These are phyloP conservation scores for Hirsutella minnesotensis DNA, from an alignment of 2,329 filamentous ascomycete species.

Conservation along the genomic window DNA sequence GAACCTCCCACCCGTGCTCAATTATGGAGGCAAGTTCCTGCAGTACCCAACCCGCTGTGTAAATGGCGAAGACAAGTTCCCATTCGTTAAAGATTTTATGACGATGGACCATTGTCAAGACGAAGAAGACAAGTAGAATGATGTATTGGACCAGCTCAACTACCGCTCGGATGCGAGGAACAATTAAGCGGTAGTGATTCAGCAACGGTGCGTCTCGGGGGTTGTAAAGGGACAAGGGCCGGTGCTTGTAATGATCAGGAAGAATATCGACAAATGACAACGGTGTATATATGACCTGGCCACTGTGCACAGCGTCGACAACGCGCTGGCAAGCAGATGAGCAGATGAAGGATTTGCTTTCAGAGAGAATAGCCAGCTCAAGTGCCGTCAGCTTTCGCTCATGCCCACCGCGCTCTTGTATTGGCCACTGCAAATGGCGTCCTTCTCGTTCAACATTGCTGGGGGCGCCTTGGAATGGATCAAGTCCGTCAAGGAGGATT, in stretches of 20 bases:
- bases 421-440: slow-evolving; percentile 25
- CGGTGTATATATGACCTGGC: slow-evolving; percentile 58
- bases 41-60: slow-evolving; percentile 54
- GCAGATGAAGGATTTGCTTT: slow-evolving; percentile 56
- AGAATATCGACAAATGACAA: slow-evolving; percentile 61
- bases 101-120: slow-evolving; percentile 50
- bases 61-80: slow-evolving; percentile 51
- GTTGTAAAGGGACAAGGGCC: slow-evolving; percentile 58
- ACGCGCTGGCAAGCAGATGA: slow-evolving; percentile 57
- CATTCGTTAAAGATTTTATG: slow-evolving; percentile 33
- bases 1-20: slow-evolving; percentile 55
- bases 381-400: slow-evolving; percentile 53
- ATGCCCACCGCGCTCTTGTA: slow-evolving; percentile 24
- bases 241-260: slow-evolving; percentile 61
- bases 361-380: slow-evolving; percentile 60
- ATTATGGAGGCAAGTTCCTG: slow-evolving; percentile 54
- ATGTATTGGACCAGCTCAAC: slow-evolving; percentile 56
- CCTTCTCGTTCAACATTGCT: slow-evolving; percentile 40
- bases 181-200: slow-evolving; percentile 62
- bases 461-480: slow-evolving; percentile 60
- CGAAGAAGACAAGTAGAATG: slow-evolving; percentile 49
- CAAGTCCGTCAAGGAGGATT: slow-evolving; percentile 58
- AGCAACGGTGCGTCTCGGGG: slow-evolving; percentile 52
- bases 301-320: slow-evolving; percentile 58
- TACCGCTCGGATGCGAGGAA: slow-evolving; percentile 54